A percentile compares a stretch with the other conserved stretches of the same genome.
phyloP scores from a whole-genome alignment of 1,139 yeast species.

The Lizanozyma gosingica region DNA sequence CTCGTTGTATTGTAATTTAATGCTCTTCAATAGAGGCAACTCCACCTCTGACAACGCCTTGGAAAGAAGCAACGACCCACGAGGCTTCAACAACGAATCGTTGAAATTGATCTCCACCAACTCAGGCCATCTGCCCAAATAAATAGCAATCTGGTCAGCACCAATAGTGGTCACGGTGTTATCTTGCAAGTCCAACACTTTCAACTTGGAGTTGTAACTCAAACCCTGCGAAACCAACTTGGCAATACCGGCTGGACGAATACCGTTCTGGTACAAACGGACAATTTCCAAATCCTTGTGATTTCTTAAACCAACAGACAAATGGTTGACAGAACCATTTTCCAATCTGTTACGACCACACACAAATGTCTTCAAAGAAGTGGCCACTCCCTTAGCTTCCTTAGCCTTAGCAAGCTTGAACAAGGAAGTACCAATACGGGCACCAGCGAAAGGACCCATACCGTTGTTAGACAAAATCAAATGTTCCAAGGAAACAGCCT shows the following conservation, averaged over 20 bases:
- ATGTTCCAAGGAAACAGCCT: conserved; percentile 75
- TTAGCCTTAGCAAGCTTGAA: conserved; percentile 64
- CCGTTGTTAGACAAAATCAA: conserved; percentile 89
- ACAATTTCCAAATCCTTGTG: conserved; percentile 68
- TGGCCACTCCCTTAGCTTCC: conserved; percentile 26
- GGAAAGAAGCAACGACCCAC: conserved; percentile 55
- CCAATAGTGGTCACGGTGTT: conserved; percentile 86
- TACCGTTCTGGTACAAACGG: conserved; percentile 89
- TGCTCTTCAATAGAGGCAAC: conserved; percentile 37
- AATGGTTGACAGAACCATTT: conserved; percentile 78
- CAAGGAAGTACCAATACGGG: conserved; percentile 81
- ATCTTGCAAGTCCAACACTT: conserved; percentile 82
- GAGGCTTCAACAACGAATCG: conserved; percentile 76
- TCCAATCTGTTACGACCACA: conserved; percentile 97
- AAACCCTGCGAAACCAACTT: conserved; percentile 70
- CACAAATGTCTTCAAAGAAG: conserved; percentile 66
- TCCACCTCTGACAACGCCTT: conserved; percentile 29
- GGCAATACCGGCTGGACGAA: conserved; percentile 85
- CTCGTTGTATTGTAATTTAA: conserved; percentile 86
- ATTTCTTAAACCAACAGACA: conserved; percentile 68
- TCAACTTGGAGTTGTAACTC: conserved; percentile 47
- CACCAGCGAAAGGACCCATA: conserved; percentile 96
- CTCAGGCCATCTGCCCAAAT: conserved; percentile 42
- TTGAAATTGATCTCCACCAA: conserved; percentile 76
- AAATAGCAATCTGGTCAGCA: conserved; percentile 44